Conservation (phyloP, 2,329 filamentous ascomycete genomes). For the Paracoccidioides brasiliensis region DNA sequence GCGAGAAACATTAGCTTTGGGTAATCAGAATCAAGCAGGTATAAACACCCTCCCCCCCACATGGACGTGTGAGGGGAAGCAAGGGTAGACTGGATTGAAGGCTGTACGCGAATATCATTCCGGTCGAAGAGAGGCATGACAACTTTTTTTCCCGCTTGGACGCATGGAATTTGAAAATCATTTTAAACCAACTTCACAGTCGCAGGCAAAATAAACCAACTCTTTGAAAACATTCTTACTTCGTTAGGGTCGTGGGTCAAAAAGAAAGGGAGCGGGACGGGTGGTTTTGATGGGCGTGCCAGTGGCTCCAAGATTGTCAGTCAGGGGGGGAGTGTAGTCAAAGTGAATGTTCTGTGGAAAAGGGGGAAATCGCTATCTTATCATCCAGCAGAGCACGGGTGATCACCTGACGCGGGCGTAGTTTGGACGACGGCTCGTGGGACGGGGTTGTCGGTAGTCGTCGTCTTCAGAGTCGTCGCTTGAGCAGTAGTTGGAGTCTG, state of each 20-base stretch:
- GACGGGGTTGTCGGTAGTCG: neutral
- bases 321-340: too few species aligned
- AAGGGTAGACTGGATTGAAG: neutral
- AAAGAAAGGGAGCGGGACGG: neutral
- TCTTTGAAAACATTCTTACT: neutral
- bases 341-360: neutral
- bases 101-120: neutral
- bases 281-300: neutral
- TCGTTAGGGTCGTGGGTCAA: neutral
- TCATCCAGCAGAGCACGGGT: neutral
- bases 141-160: neutral
- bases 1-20: neutral
- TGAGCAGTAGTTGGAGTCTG: neutral
- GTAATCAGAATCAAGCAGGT: neutral
- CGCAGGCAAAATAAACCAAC: neutral
- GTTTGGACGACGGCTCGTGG: neutral
- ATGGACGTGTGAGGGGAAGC: neutral
- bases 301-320: neutral
- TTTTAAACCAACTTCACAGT: neutral
- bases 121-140: neutral
- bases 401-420: neutral
- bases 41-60: too few species aligned
- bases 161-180: neutral
- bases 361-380: neutral
- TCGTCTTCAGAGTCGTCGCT: slow-evolving; percentile 4